These are phyloP conservation scores for Parastagonospora avenae DNA, from an alignment of 2,329 filamentous ascomycete species.

Conservation along the genomic window DNA sequence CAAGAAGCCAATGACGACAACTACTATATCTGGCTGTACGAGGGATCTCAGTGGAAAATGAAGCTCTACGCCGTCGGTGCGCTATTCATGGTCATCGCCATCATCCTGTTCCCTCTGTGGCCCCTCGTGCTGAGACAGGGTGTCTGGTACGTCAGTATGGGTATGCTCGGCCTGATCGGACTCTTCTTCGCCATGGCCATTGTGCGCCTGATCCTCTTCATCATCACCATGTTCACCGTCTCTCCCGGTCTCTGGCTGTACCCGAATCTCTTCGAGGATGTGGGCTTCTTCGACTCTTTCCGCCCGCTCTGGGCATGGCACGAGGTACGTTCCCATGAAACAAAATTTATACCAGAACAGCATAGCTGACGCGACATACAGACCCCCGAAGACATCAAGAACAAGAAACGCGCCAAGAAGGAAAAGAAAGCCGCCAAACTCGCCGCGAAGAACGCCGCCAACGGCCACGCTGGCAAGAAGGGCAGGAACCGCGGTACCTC, in stretches of 20 bases:
- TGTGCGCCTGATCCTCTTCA: slow-evolving; percentile 92
- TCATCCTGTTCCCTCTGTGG: slow-evolving; percentile 97
- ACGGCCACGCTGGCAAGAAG: slow-evolving; percentile 37
- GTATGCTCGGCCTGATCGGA: slow-evolving; percentile 84
- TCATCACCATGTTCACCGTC: slow-evolving; percentile 82
- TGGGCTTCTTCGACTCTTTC: slow-evolving; percentile 98
- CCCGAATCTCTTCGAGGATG: slow-evolving; percentile 97
- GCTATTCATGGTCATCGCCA: slow-evolving; percentile 79
- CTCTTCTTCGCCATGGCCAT: slow-evolving; percentile 98
- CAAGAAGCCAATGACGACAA: slow-evolving; percentile 85
- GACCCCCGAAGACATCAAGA: slow-evolving; percentile 51
- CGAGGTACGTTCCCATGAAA: slow-evolving; percentile 64
- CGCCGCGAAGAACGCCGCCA: slow-evolving; percentile 36
- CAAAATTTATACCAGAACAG: background rate
- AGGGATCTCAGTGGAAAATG: slow-evolving; percentile 90
- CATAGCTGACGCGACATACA: slow-evolving; percentile 8
- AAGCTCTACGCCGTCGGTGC: slow-evolving; percentile 89
- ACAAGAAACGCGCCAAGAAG: slow-evolving; percentile 52
- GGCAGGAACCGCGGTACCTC: slow-evolving; percentile 41
- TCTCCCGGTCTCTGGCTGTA: slow-evolving; percentile 96
- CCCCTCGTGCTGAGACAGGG: slow-evolving; percentile 87
- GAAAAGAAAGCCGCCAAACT: slow-evolving; percentile 43
- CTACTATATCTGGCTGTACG: slow-evolving; percentile 97
- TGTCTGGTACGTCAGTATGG: slow-evolving; percentile 97
- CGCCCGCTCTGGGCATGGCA: slow-evolving; percentile 98